A percentile compares a stretch with the other conserved stretches of the same genome.
Evolutionary conservation across 2,329 filamentous ascomycete species (phyloP).

Genomic region (Colletotrichum incanum): DNA sequence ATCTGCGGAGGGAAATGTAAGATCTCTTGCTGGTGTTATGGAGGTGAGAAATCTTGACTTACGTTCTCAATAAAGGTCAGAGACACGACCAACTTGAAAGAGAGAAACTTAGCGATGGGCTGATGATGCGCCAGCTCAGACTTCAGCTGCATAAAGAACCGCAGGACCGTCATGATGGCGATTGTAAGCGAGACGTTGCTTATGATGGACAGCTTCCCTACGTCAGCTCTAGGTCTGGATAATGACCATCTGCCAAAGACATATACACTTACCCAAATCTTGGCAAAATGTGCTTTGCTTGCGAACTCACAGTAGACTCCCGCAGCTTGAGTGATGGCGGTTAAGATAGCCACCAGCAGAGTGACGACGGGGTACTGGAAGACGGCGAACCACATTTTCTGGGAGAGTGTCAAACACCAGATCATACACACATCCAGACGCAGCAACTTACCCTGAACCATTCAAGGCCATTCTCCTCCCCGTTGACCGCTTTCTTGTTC

Average conservation of each 20-base stretch:
- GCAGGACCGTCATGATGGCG: conserved; percentile 48
- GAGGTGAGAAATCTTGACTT: not conserved
- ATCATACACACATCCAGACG: not conserved
- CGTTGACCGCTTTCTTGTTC: conserved; percentile 47
- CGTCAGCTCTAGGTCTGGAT: not conserved
- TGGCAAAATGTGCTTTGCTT: conserved; percentile 49
- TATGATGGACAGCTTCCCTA: conserved; percentile 47
- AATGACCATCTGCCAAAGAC: not conserved
- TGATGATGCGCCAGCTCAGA: conserved; percentile 45
- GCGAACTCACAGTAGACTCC: conserved; percentile 52
- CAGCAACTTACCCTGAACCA: conserved; percentile 51
- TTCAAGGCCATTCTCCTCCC: conserved; percentile 48
- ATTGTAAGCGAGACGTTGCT: conserved; percentile 46
- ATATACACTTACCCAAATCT: conserved; percentile 48
- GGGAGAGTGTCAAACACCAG: conserved; percentile 5
- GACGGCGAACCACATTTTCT: conserved; percentile 54
- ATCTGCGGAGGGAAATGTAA: conserved; percentile 35
- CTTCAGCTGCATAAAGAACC: conserved; percentile 41
- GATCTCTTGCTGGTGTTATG: fast-evolving
- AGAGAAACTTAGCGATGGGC: conserved; percentile 47
- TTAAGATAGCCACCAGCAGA: conserved; percentile 59
- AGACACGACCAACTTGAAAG: conserved; percentile 49
- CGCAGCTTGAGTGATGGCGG: conserved; percentile 50
- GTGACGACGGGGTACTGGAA: conserved; percentile 59
- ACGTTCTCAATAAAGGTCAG: conserved; percentile 44